Evolutionary conservation across 2,329 filamentous ascomycete species (phyloP).

Genomic region (Pseudocercospora cruenta): DNA sequence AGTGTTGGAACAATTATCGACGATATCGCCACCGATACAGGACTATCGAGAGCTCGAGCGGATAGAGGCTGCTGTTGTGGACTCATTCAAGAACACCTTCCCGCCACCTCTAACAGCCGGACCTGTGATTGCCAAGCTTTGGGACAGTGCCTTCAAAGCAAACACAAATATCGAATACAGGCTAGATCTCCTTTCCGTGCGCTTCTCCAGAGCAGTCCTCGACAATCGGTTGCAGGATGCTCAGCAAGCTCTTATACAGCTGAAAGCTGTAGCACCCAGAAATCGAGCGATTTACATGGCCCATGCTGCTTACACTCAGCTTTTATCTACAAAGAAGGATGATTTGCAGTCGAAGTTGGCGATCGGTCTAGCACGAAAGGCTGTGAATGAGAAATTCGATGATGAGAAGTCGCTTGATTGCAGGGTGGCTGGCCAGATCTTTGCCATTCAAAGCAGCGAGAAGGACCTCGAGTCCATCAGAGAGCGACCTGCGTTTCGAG

Average conservation of each 20-base stretch:
- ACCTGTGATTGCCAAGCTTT: conserved; percentile 37
- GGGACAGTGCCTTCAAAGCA: conserved; percentile 37
- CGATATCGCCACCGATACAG: conserved; percentile 31
- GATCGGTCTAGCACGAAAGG: conserved; percentile 37
- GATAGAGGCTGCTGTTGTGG: conserved; percentile 36
- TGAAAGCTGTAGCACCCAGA: conserved; percentile 36
- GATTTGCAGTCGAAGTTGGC: conserved; percentile 37
- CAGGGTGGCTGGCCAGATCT: conserved; percentile 39
- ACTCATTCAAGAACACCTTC: conserved; percentile 30
- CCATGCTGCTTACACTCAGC: conserved; percentile 39
- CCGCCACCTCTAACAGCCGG: conserved; percentile 34
- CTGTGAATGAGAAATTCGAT: conserved; percentile 38
- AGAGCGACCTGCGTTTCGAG: conserved; percentile 27
- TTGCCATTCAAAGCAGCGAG: conserved; percentile 33
- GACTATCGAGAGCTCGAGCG: conserved; percentile 33
- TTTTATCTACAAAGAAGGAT: conserved; percentile 34
- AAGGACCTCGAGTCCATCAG: conserved; percentile 34
- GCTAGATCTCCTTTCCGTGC: conserved; percentile 34
- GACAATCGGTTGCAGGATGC: conserved; percentile 38
- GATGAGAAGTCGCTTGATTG: conserved; percentile 35
- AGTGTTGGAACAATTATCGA: conserved; percentile 32
- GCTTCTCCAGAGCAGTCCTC: conserved; percentile 36
- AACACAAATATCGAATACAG: conserved; percentile 28
- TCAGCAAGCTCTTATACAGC: conserved; percentile 40
- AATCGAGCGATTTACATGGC: conserved; percentile 40